Percentiles rank a stretch among this genome's conserved stretches.
Evolutionary conservation across 345 rosid species (phyloP).

Genomic region (Moricandia moricandioides): DNA sequence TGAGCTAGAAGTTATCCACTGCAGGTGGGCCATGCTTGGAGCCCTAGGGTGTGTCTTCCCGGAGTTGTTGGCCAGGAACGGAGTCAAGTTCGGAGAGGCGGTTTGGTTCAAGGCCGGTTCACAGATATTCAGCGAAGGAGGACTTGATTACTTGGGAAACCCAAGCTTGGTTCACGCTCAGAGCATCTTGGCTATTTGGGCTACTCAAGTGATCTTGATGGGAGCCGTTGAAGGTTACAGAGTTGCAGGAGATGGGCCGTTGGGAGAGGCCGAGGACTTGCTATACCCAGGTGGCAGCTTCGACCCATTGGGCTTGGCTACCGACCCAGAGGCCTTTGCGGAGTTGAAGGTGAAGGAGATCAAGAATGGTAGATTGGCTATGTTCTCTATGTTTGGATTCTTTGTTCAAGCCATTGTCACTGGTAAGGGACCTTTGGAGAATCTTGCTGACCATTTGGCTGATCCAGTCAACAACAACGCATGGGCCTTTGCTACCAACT

Average conservation of each 20-base stretch:
- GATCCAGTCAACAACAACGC: background rate
- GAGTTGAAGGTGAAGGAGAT: background rate
- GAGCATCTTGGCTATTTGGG: conserved; percentile 85
- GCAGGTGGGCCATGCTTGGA: background rate
- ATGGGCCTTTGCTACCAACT: background rate
- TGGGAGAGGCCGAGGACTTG: conserved; percentile 2
- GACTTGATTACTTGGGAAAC: conserved; percentile 81
- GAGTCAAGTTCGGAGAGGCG: background rate
- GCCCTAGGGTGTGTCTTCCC: background rate
- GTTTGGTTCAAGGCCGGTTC: conserved; percentile 85
- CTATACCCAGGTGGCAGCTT: background rate
- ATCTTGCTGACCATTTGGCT: background rate
- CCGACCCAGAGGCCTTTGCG: background rate
- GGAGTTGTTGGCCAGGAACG: background rate
- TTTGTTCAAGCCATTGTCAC: background rate
- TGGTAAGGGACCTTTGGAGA: background rate
- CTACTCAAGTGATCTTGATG: conserved; percentile 48
- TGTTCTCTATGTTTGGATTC: background rate
- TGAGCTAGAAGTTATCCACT: background rate
- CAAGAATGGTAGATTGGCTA: background rate
- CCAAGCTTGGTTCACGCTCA: conserved; percentile 78
- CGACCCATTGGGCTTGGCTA: background rate
- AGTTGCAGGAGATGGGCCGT: background rate
- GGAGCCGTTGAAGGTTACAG: background rate
- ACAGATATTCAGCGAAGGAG: conserved; percentile 79